Evolutionary conservation across 345 rosid species (phyloP), one percentile per base, ranked within the genome.

Genomic region (Passiflora organensis): DNA sequence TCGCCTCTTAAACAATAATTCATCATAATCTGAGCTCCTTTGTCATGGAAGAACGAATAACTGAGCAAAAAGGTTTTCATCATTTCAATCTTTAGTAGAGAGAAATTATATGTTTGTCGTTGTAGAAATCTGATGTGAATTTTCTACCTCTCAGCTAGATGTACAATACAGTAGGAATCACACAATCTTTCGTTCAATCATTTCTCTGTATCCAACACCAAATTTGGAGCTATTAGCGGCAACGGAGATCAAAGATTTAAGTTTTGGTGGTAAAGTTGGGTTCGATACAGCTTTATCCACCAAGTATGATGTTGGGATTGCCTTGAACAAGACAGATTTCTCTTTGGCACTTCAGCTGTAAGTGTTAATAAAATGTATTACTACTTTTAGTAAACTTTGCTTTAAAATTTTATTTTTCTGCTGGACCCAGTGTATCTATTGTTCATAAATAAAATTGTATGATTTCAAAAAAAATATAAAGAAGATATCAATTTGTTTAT

Each of bases 141-240:
- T 36, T 4, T 20, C 58, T 50, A 14, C 32, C 49, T 57, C 62
- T 50, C 81, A 88, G 96, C 71, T 88, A 68, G 94, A 88, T 53
- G 76, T 88, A 55, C 86, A 85, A 59, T 85, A 88, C 70, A 67
- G 78, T 63, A 90, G 85, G 65, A 83, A 73, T 51, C 85, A 83
- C 60, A 88, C 84, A 2, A 83, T 83, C 41, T 67, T 85, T 61
- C 75, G 69, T 61, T 79, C 88, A 44, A 76, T 86, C 66, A 85
- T 85, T 65, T 94, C 88, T 62, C 80, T 88, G 50, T 82, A 85
- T 66, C 86, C 93, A 62, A 67, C 76, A 49, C 96, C 96, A 15
- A 72, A 56, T 43, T 65, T 88, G 70, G 93, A 85, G 65, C 69
- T 88, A 45, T 85, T 94, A 24, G 90, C 86, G 51, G 80, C 93